These are phyloP conservation scores for Nemania sp. DNA, from an alignment of 2,329 filamentous ascomycete species.

Conservation along the genomic window DNA sequence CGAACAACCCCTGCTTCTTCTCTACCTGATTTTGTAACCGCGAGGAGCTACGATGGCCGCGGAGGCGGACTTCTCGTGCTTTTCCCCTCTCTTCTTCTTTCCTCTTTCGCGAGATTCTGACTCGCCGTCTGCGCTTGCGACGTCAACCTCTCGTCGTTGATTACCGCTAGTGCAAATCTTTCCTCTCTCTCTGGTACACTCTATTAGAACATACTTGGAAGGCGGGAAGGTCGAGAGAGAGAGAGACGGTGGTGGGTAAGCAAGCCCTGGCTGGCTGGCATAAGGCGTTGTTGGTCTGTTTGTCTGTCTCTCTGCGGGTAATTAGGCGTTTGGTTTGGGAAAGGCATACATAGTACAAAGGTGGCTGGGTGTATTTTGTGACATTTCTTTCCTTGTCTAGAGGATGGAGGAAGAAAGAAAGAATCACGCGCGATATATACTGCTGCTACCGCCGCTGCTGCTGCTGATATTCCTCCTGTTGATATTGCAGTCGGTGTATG, in stretches of 20 bases:
- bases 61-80: constrained; percentile 1
- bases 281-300: constrained; percentile 14
- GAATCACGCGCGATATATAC: constrained; percentile 4
- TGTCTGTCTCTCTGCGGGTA: neutral
- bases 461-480: no score
- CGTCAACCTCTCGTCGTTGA: constrained; percentile 13
- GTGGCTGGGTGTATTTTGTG: neutral
- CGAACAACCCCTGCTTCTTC: neutral
- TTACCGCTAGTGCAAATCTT: constrained; percentile 23
- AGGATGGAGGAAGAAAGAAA: constrained; percentile 5
- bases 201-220: constrained; percentile 35
- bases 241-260: constrained; percentile 19
- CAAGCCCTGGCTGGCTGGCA: constrained; percentile 9
- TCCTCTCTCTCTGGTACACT: neutral
- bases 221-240: constrained; percentile 23
- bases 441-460: no score
- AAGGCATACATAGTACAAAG: constrained; percentile 8
- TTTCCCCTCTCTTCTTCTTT: neutral
- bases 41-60: constrained; percentile 24
- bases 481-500: neutral
- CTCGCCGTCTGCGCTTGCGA: constrained; percentile 7
- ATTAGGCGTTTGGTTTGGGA: constrained; percentile 9
- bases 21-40: constrained; percentile 28
- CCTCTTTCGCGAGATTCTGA: constrained; percentile 1
- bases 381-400: constrained; percentile 1